Conservation (phyloP, 2,329 filamentous ascomycete species). For the Sporothrix sp. region DNA sequence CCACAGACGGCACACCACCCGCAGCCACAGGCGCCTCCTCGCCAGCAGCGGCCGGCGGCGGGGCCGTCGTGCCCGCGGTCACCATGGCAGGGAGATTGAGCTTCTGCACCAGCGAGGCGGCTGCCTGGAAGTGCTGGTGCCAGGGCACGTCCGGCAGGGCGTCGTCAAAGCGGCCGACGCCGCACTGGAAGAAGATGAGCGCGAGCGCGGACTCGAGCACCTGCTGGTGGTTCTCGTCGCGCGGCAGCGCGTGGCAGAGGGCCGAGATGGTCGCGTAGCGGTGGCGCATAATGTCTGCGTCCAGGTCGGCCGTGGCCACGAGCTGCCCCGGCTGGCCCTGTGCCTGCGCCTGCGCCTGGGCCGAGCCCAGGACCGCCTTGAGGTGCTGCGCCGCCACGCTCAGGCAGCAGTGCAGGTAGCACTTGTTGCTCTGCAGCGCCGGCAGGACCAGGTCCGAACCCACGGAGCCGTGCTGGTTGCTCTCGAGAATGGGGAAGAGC, state of each 20-base stretch:
- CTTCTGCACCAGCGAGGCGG: slow-evolving; percentile 73
- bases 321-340: slow-evolving; percentile 12
- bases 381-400: slow-evolving; percentile 88
- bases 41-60: slow-evolving; percentile 23
- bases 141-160: slow-evolving; percentile 84
- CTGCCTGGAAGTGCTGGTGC: slow-evolving; percentile 95
- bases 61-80: not conserved
- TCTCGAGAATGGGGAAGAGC: slow-evolving; percentile 86
- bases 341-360: not conserved
- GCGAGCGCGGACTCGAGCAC: slow-evolving; percentile 87
- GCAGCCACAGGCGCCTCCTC: slow-evolving; percentile 17
- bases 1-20: too few species aligned
- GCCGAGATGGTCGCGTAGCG: slow-evolving; percentile 79
- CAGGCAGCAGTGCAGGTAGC: slow-evolving; percentile 90
- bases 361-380: slow-evolving; percentile 58
- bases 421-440: slow-evolving; percentile 81
- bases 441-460: slow-evolving; percentile 76
- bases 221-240: slow-evolving; percentile 72
- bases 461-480: slow-evolving; percentile 75
- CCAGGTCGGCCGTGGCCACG: slow-evolving; percentile 45
- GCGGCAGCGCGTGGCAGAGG: slow-evolving; percentile 70
- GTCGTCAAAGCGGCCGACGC: slow-evolving; percentile 78
- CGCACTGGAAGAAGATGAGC: slow-evolving; percentile 94
- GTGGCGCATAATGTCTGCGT: slow-evolving; percentile 86
- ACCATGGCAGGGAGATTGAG: slow-evolving; percentile 67